phyloP scores from a whole-genome alignment of 73 alveolate genomes.

The Tetrahymena malaccensis region DNA sequence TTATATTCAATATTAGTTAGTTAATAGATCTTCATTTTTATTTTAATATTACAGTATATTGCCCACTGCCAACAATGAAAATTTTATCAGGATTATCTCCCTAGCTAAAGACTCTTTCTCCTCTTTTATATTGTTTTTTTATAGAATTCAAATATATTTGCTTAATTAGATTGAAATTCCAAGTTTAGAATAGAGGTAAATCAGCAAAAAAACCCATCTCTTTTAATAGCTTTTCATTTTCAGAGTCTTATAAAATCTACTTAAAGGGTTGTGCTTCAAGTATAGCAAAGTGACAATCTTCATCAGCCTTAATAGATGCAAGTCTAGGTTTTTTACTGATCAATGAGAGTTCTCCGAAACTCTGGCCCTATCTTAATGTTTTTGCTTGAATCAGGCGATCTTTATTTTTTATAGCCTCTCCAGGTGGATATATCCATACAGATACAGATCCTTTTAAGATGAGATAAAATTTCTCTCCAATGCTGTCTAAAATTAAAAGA shows the following conservation, averaged over 20 bases:
- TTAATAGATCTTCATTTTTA: neutral
- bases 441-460: neutral
- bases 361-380: neutral
- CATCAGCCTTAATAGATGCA: constrained; percentile 15
- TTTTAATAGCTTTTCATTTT: neutral
- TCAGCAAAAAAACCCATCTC: neutral
- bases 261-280: constrained; percentile 7
- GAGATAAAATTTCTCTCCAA: neutral
- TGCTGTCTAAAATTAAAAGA: neutral
- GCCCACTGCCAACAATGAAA: neutral
- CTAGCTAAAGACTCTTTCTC: neutral
- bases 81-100: neutral
- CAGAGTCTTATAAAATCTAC: neutral
- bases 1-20: neutral
- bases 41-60: neutral
- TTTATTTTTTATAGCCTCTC: neutral
- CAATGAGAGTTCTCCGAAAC: constrained; percentile 29
- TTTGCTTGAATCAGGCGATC: neutral
- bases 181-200: neutral
- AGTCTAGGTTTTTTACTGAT: constrained; percentile 26
- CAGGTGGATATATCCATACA: neutral
- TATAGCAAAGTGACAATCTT: constrained; percentile 29
- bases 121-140: neutral
- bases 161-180: neutral
- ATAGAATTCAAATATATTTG: neutral